Percentiles rank a stretch among this genome's conserved stretches.
phyloP scores from a whole-genome alignment of 2,329 filamentous ascomycete species.

The Paecilomyces fulvus region DNA sequence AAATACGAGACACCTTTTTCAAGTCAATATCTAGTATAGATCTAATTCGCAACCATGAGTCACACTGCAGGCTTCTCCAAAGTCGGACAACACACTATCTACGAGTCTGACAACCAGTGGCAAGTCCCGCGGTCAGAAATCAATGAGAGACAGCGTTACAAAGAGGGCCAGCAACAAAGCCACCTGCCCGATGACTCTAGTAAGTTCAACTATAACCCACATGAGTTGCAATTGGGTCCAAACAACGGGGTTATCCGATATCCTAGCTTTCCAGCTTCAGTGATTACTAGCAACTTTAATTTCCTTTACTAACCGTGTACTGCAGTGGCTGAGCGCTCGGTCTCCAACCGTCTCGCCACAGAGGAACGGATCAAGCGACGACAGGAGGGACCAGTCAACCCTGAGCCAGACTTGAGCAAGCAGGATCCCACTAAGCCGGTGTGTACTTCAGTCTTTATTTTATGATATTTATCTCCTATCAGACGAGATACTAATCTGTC shows the following conservation, averaged over 20 bases:
- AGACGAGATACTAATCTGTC: background rate
- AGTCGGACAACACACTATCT: slow-evolving; percentile 58
- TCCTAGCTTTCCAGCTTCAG: background rate
- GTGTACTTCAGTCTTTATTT: slow-evolving; percentile 8
- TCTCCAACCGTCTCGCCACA: slow-evolving; percentile 36
- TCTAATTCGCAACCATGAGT: slow-evolving; percentile 30
- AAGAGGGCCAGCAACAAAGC: slow-evolving; percentile 63
- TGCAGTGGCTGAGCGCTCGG: slow-evolving; percentile 36
- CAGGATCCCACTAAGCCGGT: slow-evolving; percentile 36
- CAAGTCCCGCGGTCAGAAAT: slow-evolving; percentile 49
- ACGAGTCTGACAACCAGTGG: slow-evolving; percentile 71
- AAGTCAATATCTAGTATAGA: background rate
- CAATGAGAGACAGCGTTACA: slow-evolving; percentile 51
- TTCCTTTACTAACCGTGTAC: background rate
- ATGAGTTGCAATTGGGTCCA: background rate
- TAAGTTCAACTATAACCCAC: slow-evolving; percentile 27
- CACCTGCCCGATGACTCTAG: slow-evolving; percentile 65
- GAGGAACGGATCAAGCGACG: slow-evolving; percentile 20
- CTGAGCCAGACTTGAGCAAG: slow-evolving; percentile 31
- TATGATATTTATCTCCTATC: background rate
- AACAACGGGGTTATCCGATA: background rate
- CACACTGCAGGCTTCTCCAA: slow-evolving; percentile 46
- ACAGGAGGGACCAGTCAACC: slow-evolving; percentile 16
- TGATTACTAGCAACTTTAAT: background rate
- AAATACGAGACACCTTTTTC: background rate